Conservation (phyloP, 176 grass and related monocot species). For the Lolium perenne region DNA sequence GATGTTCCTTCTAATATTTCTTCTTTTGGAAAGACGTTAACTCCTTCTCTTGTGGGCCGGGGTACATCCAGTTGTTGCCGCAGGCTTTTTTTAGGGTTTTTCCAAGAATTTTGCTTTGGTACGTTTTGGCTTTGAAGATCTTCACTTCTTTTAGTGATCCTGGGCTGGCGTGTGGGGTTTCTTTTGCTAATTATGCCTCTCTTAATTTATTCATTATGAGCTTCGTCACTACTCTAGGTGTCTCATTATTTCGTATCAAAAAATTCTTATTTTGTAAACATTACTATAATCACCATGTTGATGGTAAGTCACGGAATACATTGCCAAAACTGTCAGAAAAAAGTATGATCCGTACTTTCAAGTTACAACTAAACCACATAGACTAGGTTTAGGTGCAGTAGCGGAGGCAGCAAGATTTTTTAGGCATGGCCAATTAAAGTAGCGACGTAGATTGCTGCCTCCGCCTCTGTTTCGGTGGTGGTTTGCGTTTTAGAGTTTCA, state of each 20-base stretch:
- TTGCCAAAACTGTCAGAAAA: too few relatives aligned
- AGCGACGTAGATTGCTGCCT: too few relatives aligned
- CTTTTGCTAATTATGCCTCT: neutral
- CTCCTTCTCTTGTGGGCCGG: neutral
- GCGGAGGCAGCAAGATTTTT: too few relatives aligned
- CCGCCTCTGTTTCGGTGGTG: too few relatives aligned
- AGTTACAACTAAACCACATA: too few relatives aligned
- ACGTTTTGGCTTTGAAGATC: neutral
- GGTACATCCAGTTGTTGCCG: neutral
- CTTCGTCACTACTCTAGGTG: neutral
- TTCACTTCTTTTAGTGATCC: neutral
- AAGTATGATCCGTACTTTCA: too few relatives aligned
- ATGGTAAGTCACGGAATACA: too few relatives aligned
- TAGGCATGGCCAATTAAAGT: too few relatives aligned
- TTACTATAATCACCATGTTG: too few relatives aligned
- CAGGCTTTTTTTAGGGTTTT: neutral
- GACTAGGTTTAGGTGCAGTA: too few relatives aligned
- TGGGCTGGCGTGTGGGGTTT: neutral
- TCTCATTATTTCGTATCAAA: neutral
- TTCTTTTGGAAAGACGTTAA: neutral
- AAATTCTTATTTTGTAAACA: too few relatives aligned
- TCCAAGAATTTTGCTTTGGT: neutral
- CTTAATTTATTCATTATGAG: neutral
- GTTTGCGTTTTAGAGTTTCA: too few relatives aligned
- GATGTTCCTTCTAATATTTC: neutral